These are phyloP conservation scores for Apiotrichum brassicae DNA, from an alignment of 1,284 basidiomycete genomes.

Conservation along the genomic window DNA sequence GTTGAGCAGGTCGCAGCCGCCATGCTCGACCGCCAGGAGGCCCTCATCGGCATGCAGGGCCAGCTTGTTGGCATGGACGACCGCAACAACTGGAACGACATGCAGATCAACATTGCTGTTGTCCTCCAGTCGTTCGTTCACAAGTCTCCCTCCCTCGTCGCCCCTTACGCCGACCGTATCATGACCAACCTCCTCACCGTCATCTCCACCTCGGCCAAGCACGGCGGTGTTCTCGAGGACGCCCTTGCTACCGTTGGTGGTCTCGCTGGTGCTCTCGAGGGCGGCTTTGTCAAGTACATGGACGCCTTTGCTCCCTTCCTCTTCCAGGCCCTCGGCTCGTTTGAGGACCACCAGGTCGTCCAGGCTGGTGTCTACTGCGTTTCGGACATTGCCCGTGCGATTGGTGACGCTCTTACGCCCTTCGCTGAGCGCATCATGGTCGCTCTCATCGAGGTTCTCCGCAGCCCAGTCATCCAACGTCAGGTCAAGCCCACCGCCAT, in stretches of 20 bases:
- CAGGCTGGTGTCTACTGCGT: constrained; percentile 93
- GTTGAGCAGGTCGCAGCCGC: constrained; percentile 77
- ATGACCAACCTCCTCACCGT: constrained; percentile 88
- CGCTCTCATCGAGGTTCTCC: constrained; percentile 83
- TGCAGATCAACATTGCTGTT: constrained; percentile 92
- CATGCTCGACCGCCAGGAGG: constrained; percentile 82
- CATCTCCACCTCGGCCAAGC: constrained; percentile 80
- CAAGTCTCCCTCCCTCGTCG: constrained; percentile 74
- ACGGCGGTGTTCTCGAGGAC: constrained; percentile 93
- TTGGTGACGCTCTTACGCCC: constrained; percentile 73
- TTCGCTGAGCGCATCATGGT: constrained; percentile 86
- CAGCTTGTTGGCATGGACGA: constrained; percentile 95
- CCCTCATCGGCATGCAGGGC: constrained; percentile 74
- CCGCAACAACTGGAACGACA: constrained; percentile 97
- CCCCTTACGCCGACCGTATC: constrained; percentile 84
- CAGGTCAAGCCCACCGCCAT: constrained; percentile 95
- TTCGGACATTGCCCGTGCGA: constrained; percentile 87
- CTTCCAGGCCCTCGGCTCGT: constrained; percentile 79
- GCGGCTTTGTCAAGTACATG: constrained; percentile 81
- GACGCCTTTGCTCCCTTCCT: constrained; percentile 84
- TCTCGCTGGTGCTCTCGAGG: constrained; percentile 70
- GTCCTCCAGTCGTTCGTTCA: constrained; percentile 80
- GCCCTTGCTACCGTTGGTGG: constrained; percentile 94
- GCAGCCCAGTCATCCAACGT: constrained; percentile 82
- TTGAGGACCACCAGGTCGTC: constrained; percentile 93